phyloP scores from a whole-genome alignment of 116 monocot species.

The Cymodocea nodosa region DNA sequence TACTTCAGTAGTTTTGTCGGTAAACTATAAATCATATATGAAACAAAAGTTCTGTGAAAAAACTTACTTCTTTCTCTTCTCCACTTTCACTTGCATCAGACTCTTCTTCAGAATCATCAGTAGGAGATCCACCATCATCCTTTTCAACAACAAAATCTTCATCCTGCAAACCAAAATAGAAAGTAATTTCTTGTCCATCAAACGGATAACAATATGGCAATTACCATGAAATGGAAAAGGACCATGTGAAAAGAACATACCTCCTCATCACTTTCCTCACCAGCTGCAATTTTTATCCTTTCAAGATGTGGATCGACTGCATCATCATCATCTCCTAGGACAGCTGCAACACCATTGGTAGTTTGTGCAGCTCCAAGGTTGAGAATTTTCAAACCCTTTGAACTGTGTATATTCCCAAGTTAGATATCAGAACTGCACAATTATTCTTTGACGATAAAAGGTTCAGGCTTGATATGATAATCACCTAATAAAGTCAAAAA shows the following conservation, averaged over 20 bases:
- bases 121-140: slow-evolving; percentile 96
- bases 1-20: too few species aligned
- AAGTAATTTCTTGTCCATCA: not conserved
- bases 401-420: slow-evolving; percentile 28
- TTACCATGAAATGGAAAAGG: not conserved
- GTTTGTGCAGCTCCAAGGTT: slow-evolving; percentile 68
- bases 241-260: slow-evolving; percentile 14
- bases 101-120: slow-evolving; percentile 81
- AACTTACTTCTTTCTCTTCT: slow-evolving; percentile 43
- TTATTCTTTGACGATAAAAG: not conserved
- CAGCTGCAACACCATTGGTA: slow-evolving; percentile 58
- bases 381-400: slow-evolving; percentile 81
- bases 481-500: slow-evolving; percentile 91
- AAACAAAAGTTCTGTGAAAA: not conserved
- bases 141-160: slow-evolving; percentile 98
- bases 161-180: slow-evolving; percentile 35
- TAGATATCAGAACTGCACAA: not conserved
- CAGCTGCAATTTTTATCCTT: slow-evolving; percentile 66
- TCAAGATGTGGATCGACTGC: slow-evolving; percentile 97
- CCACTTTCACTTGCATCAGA: slow-evolving; percentile 90
- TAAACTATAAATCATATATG: not conserved
- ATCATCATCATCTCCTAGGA: slow-evolving; percentile 62
- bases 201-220: not conserved
- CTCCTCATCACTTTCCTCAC: slow-evolving; percentile 98
- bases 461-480: not conserved